Conservation (phyloP, 202 grass and related monocot species). For the Elaeis oleifera region DNA sequence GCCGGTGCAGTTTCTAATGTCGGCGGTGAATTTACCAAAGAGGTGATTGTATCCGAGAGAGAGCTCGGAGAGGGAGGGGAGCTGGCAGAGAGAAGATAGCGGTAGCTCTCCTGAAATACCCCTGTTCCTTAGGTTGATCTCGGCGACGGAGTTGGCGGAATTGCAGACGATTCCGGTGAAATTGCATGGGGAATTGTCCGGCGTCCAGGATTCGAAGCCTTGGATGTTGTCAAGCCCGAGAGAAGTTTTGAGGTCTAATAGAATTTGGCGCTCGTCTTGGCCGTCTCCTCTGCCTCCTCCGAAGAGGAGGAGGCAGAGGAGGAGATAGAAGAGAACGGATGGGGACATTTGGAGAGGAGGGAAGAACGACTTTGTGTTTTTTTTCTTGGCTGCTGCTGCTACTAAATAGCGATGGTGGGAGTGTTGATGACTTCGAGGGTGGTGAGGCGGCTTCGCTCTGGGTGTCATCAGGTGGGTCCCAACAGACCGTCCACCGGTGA, state of each 20-base stretch:
- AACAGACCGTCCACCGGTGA: no score
- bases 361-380: no score
- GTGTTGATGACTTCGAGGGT: no score
- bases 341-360: slow-evolving; percentile 19
- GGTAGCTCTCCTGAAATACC: slow-evolving; percentile 19
- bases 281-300: not conserved
- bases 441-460: no score
- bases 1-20: slow-evolving; percentile 27
- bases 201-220: slow-evolving; percentile 48
- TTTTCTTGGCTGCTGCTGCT: not conserved
- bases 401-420: not conserved
- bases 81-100: slow-evolving; percentile 38
- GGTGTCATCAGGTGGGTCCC: no score
- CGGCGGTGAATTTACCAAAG: slow-evolving; percentile 13
- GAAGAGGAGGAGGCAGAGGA: not conserved
- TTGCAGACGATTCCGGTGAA: slow-evolving; percentile 62
- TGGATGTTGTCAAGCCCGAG: slow-evolving; percentile 10
- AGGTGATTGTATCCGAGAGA: slow-evolving; percentile 40
- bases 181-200: slow-evolving; percentile 31
- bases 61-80: slow-evolving; percentile 34
- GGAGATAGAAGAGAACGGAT: not conserved
- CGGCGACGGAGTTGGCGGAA: slow-evolving; percentile 20
- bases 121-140: not conserved
- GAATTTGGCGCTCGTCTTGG: slow-evolving; percentile 22
- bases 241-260: slow-evolving; percentile 42